Percentiles rank a stretch among this genome's conserved stretches.
Evolutionary conservation across 1,284 basidiomycete species (phyloP).

Genomic region (Moesziomyces antarcticus): DNA sequence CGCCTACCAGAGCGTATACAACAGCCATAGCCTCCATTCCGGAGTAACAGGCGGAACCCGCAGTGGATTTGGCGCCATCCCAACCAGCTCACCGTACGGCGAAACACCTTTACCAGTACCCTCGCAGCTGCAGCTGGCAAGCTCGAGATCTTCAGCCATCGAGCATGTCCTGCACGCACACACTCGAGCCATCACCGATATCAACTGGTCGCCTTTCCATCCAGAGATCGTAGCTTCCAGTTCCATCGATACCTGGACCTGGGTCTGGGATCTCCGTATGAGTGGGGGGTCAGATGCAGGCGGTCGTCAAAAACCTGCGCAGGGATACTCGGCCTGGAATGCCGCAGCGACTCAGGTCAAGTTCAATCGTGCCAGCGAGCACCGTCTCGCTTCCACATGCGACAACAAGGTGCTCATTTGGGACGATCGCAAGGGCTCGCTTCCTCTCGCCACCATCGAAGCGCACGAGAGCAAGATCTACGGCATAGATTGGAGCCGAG

Average conservation of each 20-base stretch:
- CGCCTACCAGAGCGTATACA: conserved; percentile 39
- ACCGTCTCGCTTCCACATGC: conserved; percentile 57
- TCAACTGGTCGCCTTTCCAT: conserved; percentile 66
- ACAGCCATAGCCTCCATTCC: conserved; percentile 36
- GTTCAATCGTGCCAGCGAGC: conserved; percentile 52
- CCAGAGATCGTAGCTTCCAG: conserved; percentile 64
- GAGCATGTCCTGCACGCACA: conserved; percentile 63
- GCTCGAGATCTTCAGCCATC: conserved; percentile 50
- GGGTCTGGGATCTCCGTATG: conserved; percentile 66
- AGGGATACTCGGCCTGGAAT: conserved; percentile 66
- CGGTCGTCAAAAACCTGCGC: conserved; percentile 49
- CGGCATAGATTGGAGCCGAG: conserved; percentile 65
- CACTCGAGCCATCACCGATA: conserved; percentile 65
- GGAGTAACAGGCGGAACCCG: conserved; percentile 41
- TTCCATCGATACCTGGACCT: conserved; percentile 66
- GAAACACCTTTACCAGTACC: conserved; percentile 23
- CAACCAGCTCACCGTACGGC: conserved; percentile 18
- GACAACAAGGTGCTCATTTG: conserved; percentile 66
- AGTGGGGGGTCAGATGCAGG: conserved; percentile 23
- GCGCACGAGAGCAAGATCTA: conserved; percentile 66
- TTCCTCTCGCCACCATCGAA: conserved; percentile 57
- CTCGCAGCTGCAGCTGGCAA: conserved; percentile 14
- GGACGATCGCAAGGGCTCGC: conserved; percentile 63
- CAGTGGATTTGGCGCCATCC: conserved; percentile 28
- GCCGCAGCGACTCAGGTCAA: conserved; percentile 66